Base-by-base conservation (phyloP, 495 filamentous ascomycete species). In the Neurospora pannonica region DNA sequence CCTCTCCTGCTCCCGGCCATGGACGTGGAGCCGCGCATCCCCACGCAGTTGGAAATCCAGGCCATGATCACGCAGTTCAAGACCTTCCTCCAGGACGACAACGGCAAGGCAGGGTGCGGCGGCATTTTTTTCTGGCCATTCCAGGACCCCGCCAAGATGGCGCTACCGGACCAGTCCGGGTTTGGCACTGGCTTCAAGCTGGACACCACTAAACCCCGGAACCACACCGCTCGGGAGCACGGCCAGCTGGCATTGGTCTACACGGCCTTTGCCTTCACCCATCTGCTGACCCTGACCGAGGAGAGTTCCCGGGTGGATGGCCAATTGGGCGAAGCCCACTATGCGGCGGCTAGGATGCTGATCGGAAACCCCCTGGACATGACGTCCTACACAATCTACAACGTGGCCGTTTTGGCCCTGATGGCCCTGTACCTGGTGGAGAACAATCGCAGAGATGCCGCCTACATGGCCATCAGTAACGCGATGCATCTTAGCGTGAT, bases 391-490 rank as follows among this genome's bases (percentile, higher is more conserved):
- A 80, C 78, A 24, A 76, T 75, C 9, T 72, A 73, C 31, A 82
- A 85, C 48, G 76, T 85, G 10, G 75, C 80, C 7, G 76, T 74
- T n/a, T 62, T 84, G 42, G 77, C 78, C 0, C 77, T 86, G 71
- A 82, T 84, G 81, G 77, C 79, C 3, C 73, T 83, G 17, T 86
- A 84, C 70, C 72, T 83, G 13, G 60, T 85, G 38, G 84, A 84
- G 71, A 78, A 78, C 48, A 82, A 85, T 75, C 78, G 84, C 9
- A 74, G 82, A 67, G 84, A 85, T 54, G 78, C 79, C 3, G 82
- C 83, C 31, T 84, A 81, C 74, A 76, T 79, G 31, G 79, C 77
- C 67, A 76, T 86, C 71, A 77, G 78, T 48, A 78, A 78, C 10
- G 84, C 84, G 19, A 81, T 83, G 76, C 74, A 80, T 39, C 74